Conservation (phyloP, 2,329 filamentous ascomycete species). For the Rachicladosporium sp. region DNA sequence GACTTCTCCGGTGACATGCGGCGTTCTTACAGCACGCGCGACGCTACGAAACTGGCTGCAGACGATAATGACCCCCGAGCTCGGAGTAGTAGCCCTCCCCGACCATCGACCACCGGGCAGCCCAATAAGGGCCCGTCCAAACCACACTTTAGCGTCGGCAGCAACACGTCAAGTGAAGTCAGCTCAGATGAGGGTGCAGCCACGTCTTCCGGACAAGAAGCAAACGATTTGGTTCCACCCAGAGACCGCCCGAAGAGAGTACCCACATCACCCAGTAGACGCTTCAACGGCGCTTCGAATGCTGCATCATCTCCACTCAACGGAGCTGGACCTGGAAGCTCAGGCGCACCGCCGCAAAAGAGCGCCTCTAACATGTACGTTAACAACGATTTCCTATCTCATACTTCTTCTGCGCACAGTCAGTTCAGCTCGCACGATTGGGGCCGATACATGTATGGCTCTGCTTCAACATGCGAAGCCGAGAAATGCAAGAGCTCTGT, state of each 20-base stretch:
- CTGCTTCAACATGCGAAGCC: conserved; percentile 1
- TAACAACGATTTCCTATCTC: conserved; percentile 7
- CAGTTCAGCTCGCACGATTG: conserved; percentile 4
- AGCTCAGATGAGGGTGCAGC: no score
- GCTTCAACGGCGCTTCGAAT: conserved; percentile 12
- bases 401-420: conserved; percentile 2
- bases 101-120: conserved; percentile 5
- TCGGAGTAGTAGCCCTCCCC: conserved; percentile 16
- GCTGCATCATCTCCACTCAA: conserved; percentile 4
- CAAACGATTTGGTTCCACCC: not conserved
- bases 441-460: conserved; percentile 7
- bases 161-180: conserved; percentile 1
- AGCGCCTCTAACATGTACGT: conserved; percentile 23
- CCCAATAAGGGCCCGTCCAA: conserved; percentile 1
- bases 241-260: conserved; percentile 19
- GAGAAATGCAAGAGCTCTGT: conserved; percentile 8
- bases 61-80: conserved; percentile 8
- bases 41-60: conserved; percentile 21
- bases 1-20: conserved; percentile 40
- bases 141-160: conserved; percentile 4
- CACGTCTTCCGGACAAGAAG: no score
- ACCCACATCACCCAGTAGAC: conserved; percentile 19
- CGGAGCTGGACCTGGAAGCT: conserved; percentile 6
- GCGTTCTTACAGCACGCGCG: conserved; percentile 42
- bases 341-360: conserved; percentile 18